phyloP scores from a whole-genome alignment of 179 eudicot species.

The Amaranthus tricolor region DNA sequence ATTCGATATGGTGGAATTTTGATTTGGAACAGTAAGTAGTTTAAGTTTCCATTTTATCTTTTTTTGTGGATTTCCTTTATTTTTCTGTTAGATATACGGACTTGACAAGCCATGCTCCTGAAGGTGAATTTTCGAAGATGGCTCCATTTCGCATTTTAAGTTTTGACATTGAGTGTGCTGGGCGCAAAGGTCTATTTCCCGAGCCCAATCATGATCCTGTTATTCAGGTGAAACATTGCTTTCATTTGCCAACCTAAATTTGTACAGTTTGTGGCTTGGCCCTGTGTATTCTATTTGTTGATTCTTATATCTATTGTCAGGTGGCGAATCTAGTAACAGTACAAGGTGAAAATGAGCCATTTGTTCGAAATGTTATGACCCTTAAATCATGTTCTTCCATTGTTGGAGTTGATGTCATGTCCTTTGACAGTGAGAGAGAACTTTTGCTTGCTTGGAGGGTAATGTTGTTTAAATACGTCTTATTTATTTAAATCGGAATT shows the following conservation, averaged over 20 bases:
- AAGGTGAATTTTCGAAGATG: conserved; percentile 95
- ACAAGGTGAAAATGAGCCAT: conserved; percentile 91
- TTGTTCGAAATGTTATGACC: conserved; percentile 94
- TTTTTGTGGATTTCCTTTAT: conserved; percentile 36
- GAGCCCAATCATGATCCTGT: conserved; percentile 96
- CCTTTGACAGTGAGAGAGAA: conserved; percentile 86
- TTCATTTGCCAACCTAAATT: conserved; percentile 13
- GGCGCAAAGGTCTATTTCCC: conserved; percentile 98
- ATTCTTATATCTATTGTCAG: conserved; percentile 30
- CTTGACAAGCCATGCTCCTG: conserved; percentile 86
- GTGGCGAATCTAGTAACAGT: conserved; percentile 88
- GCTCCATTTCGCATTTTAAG: conserved; percentile 97
- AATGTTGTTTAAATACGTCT: conserved; percentile 17
- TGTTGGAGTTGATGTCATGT: conserved; percentile 97
- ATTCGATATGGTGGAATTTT: conserved; percentile 2
- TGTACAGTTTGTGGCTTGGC: conserved; percentile 3
- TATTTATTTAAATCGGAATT: not conserved
- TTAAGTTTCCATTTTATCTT: not conserved
- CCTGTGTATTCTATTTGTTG: not conserved
- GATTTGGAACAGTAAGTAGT: not conserved
- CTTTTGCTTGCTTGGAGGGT: conserved; percentile 98
- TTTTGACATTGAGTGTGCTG: conserved; percentile 99
- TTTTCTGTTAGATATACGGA: conserved; percentile 56
- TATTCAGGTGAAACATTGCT: conserved; percentile 63
- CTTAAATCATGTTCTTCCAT: conserved; percentile 94